Percentiles rank a stretch among this genome's conserved stretches.
Evolutionary conservation across 2,329 filamentous ascomycete genomes (phyloP).

Genomic region (Botryotinia narcissicola): DNA sequence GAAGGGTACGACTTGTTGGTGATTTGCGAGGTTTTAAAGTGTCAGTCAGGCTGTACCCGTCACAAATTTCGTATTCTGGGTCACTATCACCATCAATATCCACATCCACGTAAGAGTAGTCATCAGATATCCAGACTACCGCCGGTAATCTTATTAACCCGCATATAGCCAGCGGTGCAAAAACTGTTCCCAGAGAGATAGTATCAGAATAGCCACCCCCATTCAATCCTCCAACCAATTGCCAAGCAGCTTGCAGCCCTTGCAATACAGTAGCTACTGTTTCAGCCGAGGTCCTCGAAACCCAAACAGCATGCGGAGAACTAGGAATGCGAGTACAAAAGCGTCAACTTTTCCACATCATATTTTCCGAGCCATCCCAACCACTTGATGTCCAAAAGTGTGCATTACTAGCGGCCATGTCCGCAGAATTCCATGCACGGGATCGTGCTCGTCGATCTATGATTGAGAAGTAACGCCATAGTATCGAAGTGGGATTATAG

Average conservation of each 20-base stretch:
- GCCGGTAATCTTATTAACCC: background rate
- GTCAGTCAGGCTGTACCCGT: background rate
- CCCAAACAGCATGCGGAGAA: background rate
- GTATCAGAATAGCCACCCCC: background rate
- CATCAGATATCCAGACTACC: background rate
- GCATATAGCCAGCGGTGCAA: background rate
- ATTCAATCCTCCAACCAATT: background rate
- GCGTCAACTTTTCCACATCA: background rate
- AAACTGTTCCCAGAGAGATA: background rate
- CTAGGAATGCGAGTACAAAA: background rate
- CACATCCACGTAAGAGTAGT: background rate
- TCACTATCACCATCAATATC: background rate
- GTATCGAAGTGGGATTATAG: background rate
- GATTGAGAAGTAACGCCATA: background rate
- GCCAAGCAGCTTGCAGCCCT: background rate
- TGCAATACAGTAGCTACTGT: background rate
- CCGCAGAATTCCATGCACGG: background rate
- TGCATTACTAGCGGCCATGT: background rate
- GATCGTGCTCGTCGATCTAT: background rate
- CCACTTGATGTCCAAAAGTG: background rate
- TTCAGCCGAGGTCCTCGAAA: background rate
- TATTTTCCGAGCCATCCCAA: background rate
- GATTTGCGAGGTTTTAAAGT: background rate
- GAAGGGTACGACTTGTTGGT: background rate
- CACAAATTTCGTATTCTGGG: background rate